Conservation (phyloP, 2,329 filamentous ascomycete species). For the Penicillium sp. region DNA sequence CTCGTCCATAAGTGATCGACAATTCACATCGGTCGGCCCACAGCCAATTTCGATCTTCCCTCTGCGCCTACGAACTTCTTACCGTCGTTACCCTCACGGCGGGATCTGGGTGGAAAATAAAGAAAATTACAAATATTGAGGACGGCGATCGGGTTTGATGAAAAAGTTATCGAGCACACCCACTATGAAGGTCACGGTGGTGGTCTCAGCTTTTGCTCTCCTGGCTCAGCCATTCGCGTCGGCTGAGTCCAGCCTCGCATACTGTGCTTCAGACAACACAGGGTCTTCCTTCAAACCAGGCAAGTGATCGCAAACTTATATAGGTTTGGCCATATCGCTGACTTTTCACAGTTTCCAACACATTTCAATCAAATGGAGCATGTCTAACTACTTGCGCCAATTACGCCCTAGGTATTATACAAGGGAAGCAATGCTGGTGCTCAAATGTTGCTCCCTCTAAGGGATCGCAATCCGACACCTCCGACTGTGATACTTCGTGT, state of each 20-base stretch:
- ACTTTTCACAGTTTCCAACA: constrained; percentile 27
- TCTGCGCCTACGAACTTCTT: not conserved
- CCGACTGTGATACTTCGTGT: constrained; percentile 35
- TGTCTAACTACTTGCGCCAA: constrained; percentile 35
- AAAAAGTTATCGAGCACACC: not conserved
- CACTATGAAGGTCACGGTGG: constrained; percentile 19
- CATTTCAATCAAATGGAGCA: constrained; percentile 41
- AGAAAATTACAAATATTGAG: not conserved
- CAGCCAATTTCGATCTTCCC: not conserved
- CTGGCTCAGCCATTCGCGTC: constrained; percentile 21
- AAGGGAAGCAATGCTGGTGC: constrained; percentile 44
- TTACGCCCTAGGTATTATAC: constrained; percentile 42
- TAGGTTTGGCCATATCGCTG: constrained; percentile 1
- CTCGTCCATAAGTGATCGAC: constrained; percentile 5
- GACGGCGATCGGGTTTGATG: not conserved
- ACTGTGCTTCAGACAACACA: constrained; percentile 42
- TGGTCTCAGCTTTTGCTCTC: constrained; percentile 20
- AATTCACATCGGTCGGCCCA: constrained; percentile 6
- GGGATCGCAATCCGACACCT: constrained; percentile 23
- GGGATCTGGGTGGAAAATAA: not conserved
- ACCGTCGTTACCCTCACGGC: not conserved
- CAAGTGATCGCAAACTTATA: constrained; percentile 21
- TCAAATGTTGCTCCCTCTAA: constrained; percentile 39
- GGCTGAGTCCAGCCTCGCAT: constrained; percentile 25
- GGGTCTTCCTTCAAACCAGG: constrained; percentile 31